Evolutionary conservation across 2,329 filamentous ascomycete species (phyloP).

Genomic region (Diaporthe helianthi): DNA sequence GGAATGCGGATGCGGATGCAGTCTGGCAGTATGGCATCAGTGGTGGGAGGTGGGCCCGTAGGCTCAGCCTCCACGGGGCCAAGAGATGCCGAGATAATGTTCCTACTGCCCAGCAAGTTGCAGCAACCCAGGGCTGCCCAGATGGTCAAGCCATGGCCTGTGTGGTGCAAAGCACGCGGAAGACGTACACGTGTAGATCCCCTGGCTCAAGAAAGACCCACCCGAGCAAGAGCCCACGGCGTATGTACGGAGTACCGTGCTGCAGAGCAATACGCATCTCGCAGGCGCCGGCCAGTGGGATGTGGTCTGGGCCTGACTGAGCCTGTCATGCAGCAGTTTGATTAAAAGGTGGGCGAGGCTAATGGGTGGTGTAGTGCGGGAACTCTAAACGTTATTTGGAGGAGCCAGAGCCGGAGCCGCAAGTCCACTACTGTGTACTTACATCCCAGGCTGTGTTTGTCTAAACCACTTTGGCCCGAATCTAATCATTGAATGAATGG

Average conservation of each 20-base stretch:
- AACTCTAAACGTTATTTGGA: slow-evolving; percentile 34
- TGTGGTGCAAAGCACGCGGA: slow-evolving; percentile 15
- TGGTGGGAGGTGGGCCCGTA: background rate
- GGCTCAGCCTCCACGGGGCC: slow-evolving; percentile 28
- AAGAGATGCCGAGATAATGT: slow-evolving; percentile 25
- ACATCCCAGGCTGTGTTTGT: background rate
- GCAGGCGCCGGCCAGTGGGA: slow-evolving; percentile 13
- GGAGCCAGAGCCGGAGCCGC: slow-evolving; percentile 20
- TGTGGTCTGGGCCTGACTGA: background rate
- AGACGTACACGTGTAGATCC: slow-evolving; percentile 12
- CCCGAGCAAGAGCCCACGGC: background rate
- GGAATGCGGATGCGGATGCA: background rate
- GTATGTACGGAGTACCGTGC: too few species aligned
- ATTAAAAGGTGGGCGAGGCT: slow-evolving; percentile 7
- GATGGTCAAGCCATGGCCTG: slow-evolving; percentile 8
- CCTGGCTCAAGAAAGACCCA: slow-evolving; percentile 18
- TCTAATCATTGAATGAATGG: background rate
- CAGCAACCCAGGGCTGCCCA: too few species aligned
- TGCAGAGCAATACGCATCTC: background rate
- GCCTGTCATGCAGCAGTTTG: slow-evolving; percentile 10
- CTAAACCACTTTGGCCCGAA: slow-evolving; percentile 4
- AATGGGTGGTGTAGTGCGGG: slow-evolving; percentile 5
- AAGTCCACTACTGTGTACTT: too few species aligned
- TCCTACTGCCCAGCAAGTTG: slow-evolving; percentile 18
- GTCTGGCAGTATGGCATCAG: background rate